A percentile compares a stretch with the other conserved stretches of the same genome.
phyloP scores from a whole-genome alignment of 1,284 basidiomycete genomes.

The Tilletia walkeri region DNA sequence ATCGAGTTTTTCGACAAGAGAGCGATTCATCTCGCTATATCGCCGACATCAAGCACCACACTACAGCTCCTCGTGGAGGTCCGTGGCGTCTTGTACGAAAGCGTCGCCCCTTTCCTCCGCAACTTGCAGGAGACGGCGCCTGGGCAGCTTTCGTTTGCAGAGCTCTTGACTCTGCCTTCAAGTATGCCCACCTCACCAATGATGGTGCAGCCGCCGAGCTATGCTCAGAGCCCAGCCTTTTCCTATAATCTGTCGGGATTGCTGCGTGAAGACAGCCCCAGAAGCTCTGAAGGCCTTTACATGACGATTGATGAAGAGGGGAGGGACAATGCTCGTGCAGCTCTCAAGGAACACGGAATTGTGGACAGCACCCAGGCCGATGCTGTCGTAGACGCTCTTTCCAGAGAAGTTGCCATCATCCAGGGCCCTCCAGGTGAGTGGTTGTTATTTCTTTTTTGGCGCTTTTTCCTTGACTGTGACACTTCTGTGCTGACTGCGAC shows the following conservation, averaged over 20 bases:
- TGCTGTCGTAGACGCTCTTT: slow-evolving; percentile 66
- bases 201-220: slow-evolving; percentile 61
- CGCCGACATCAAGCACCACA: too few relatives aligned
- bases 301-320: slow-evolving; percentile 54
- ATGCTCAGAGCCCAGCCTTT: slow-evolving; percentile 61
- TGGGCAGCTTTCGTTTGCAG: slow-evolving; percentile 62
- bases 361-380: slow-evolving; percentile 70
- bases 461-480: background rate
- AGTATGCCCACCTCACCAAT: slow-evolving; percentile 37
- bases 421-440: slow-evolving; percentile 74
- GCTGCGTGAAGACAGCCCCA: slow-evolving; percentile 52
- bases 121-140: slow-evolving; percentile 61
- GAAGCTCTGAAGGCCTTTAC: slow-evolving; percentile 48
- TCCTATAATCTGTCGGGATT: slow-evolving; percentile 60
- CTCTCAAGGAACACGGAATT: slow-evolving; percentile 58
- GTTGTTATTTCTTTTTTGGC: background rate
- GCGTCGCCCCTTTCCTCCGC: slow-evolving; percentile 66
- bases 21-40: too few relatives aligned
- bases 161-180: slow-evolving; percentile 61
- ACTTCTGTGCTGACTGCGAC: slow-evolving; percentile 61
- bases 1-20: background rate
- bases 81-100: slow-evolving; percentile 65
- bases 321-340: slow-evolving; percentile 57
- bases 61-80: slow-evolving; percentile 61
- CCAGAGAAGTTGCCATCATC: slow-evolving; percentile 66